phyloP scores from a whole-genome alignment of 495 filamentous ascomycete species.

The Xylaria nigripes region DNA sequence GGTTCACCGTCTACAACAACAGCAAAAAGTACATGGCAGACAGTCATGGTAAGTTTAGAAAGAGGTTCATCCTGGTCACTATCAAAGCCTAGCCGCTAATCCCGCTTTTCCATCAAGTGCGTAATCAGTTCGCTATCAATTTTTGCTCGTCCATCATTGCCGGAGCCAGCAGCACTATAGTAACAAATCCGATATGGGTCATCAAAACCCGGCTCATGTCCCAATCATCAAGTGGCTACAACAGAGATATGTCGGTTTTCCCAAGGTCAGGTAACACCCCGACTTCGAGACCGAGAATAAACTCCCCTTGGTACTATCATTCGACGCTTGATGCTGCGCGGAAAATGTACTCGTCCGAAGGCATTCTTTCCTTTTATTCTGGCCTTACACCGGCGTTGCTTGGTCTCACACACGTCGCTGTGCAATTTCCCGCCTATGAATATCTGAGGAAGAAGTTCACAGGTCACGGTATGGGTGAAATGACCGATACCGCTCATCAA shows the following conservation, averaged over 20 bases:
- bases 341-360: conserved; percentile 91
- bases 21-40: conserved; percentile 65
- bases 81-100: neutral
- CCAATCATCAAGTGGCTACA: conserved; percentile 45
- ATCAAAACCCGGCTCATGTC: conserved; percentile 98
- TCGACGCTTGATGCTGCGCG: conserved; percentile 80
- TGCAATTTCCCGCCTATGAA: conserved; percentile 96
- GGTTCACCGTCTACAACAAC: conserved; percentile 89
- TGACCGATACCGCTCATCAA: conserved; percentile 26
- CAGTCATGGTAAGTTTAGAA: conserved; percentile 55
- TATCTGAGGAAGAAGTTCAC: conserved; percentile 87
- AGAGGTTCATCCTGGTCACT: neutral
- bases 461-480: conserved; percentile 70
- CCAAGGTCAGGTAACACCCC: conserved; percentile 39
- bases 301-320: conserved; percentile 78
- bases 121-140: conserved; percentile 40
- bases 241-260: conserved; percentile 32
- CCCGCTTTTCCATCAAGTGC: conserved; percentile 11
- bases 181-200: conserved; percentile 99
- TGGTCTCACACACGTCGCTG: conserved; percentile 89
- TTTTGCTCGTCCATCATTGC: conserved; percentile 77
- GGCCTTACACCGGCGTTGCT: conserved; percentile 87
- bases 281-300: conserved; percentile 42
- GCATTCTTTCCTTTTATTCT: conserved; percentile 86
- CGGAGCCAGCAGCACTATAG: conserved; percentile 84